These are phyloP conservation scores for Luffa aegyptiaca DNA, from an alignment of 306 rosid genomes.

Conservation along the genomic window DNA sequence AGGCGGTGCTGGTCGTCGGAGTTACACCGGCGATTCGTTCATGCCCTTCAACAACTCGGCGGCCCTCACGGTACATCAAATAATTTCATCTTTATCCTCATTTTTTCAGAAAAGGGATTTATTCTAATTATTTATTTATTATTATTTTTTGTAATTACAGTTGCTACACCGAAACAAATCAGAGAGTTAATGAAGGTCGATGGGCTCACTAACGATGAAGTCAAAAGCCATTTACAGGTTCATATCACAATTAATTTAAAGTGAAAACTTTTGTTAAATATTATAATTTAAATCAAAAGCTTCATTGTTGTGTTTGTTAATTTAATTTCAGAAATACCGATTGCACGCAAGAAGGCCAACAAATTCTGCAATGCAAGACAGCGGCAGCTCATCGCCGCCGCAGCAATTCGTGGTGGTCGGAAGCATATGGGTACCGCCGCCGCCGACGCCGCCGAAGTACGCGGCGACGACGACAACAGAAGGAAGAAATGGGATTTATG, in stretches of 20 bases:
- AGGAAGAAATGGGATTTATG: conserved; percentile 32
- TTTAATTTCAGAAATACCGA: conserved; percentile 58
- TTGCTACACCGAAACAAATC: conserved; percentile 62
- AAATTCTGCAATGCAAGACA: conserved; percentile 32
- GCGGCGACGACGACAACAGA: conserved; percentile 26
- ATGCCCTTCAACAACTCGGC: conserved; percentile 78
- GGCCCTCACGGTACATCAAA: conserved; percentile 58
- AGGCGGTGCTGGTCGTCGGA: conserved; percentile 90
- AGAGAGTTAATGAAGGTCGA: conserved; percentile 58
- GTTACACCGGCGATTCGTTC: conserved; percentile 69
- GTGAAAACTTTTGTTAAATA: background rate
- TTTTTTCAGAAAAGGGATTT: background rate
- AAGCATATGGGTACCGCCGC: conserved; percentile 62
- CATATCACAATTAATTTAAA: background rate
- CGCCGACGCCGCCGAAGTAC: conserved; percentile 22
- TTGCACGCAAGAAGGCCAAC: conserved; percentile 75
- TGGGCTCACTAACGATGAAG: conserved; percentile 64
- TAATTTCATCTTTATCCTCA: background rate
- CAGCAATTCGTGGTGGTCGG: conserved; percentile 69
- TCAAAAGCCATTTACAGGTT: conserved; percentile 68
- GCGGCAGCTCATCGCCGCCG: conserved; percentile 35
- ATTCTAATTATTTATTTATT: background rate
- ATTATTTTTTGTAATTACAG: conserved; percentile 16
- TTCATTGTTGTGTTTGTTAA: background rate
- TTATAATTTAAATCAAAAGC: background rate